Base-by-base conservation (phyloP, 805 yeast genomes). In the Candida arabinofermentans region DNA sequence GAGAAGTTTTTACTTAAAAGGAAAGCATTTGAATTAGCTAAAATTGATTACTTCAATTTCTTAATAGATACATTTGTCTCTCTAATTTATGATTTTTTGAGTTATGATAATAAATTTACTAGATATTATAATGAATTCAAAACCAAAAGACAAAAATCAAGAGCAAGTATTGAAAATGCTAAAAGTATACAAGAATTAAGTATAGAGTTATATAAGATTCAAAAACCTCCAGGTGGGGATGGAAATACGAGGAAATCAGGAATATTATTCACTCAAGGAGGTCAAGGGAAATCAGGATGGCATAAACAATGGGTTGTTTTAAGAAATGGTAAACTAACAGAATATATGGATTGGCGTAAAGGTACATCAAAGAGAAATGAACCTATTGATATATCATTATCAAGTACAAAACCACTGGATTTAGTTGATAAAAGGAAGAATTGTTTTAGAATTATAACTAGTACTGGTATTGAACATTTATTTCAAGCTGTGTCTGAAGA, bases 261-360 rank as follows among this genome's bases (percentile, higher is more conserved):
- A 1, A 69, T 79, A 10, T 56, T 80, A n/a, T 79, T 74, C 53
- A 70, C 77, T 2, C 64, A 75, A 27, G 81, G 81, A 0, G 83
- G 83, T 0, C 78, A 75, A 43, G 79, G 80, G 0, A 75, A 75
- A 44, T 75, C 69, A 18, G 83, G 84, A 3, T 89, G 96, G 96
- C 95, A 87, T 59, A 87, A 86, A 54, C 89, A 83, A 58, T 86
- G 95, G 90, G 85, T 88, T 1, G 86, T 81, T 0, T 66, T 87
- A 37, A 72, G 75, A 12, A 75, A 78, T n/a, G 89, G 91, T 2
- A 74, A 71, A 43, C 64, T 88, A 32, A 69, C 71, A 34, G 93
- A 87, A 55, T 87, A 75, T 57, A 72, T 83, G 34, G 89, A 87
- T 61, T 88, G 95, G 93, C 75, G 90, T 51, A 76, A 72, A 42